These are phyloP conservation scores for Talaromyces liani DNA, from an alignment of 495 filamentous ascomycete species.

Conservation along the genomic window DNA sequence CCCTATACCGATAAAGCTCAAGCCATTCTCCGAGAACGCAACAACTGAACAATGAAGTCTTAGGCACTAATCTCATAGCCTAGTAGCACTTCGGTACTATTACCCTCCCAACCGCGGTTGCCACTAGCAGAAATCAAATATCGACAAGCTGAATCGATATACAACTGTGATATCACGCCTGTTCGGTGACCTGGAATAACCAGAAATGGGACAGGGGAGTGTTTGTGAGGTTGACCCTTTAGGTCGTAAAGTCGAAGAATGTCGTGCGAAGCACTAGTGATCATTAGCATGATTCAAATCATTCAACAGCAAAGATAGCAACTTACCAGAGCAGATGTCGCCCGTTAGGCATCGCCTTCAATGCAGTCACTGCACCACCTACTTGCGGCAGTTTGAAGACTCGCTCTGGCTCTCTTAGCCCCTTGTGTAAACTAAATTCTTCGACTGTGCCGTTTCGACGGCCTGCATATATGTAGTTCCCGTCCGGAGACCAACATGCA, in stretches of 20 bases:
- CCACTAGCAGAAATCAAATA: constrained; percentile 89
- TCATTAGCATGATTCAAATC: not conserved
- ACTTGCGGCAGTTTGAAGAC: constrained; percentile 85
- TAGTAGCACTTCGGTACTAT: constrained; percentile 78
- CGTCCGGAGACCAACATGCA: constrained; percentile 94
- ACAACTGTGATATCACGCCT: constrained; percentile 77
- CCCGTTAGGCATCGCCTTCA: constrained; percentile 88
- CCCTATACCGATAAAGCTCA: not conserved
- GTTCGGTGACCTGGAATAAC: constrained; percentile 92
- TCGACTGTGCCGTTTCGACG: constrained; percentile 91
- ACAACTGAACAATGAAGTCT: not conserved
- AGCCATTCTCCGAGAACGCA: not conserved
- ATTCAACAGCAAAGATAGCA: not conserved
- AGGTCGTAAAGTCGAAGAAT: constrained; percentile 91
- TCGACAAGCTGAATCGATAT: constrained; percentile 78
- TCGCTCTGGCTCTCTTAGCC: constrained; percentile 64
- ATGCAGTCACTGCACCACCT: constrained; percentile 78
- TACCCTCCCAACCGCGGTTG: constrained; percentile 94
- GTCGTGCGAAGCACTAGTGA: constrained; percentile 76
- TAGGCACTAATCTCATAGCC: constrained; percentile 77
- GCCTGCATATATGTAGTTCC: constrained; percentile 91
- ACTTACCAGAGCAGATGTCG: constrained; percentile 82
- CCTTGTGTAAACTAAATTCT: constrained; percentile 84
- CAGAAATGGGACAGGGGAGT: constrained; percentile 81
- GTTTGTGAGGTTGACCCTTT: constrained; percentile 52